Evolutionary conservation across 2,329 filamentous ascomycete genomes (phyloP), one percentile per base, ranked within the genome.

Genomic region (Pestalotiopsis fici): DNA sequence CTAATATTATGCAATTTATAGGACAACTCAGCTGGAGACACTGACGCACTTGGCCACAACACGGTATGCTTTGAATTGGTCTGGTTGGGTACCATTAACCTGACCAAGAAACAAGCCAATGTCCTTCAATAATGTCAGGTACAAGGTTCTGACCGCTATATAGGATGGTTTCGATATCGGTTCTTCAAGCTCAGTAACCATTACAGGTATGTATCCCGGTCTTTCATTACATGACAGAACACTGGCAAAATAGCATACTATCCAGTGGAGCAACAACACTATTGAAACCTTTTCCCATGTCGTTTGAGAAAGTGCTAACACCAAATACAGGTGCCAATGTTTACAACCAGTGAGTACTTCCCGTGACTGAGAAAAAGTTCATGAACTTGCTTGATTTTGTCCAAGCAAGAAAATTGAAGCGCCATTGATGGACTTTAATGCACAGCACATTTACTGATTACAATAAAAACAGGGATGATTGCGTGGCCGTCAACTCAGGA

Each of bases 91-190:
- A 11, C 31, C 5, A 35, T 35, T 35, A 6, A 35, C 6, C 11
- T 35, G 1, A 35, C 11, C 1, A 35, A 35, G 11, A 2, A 11
- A 35, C 31, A 35, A 35, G 11, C 2, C 31, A 6, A 35, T 11
- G 11, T 11, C 18, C 15, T 21, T 50, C 43, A 7, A 11, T 50
- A n/a, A 18, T 50, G 6, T 50, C 9, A 1, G 43, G 21, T 21
- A 50, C 43, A 9, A 3, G 9, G 9, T n/a, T 1, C 43, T 50
- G 1, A 50, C 7, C n/a, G 43, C 4, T 2, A 50, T 35, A 1
- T 3, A 50, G 43, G 87, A 89, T 72, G 87, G 82, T 1, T 90
- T 89, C 71, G 86, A 89, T 67, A 82, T 90, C 61, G 84, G 85
- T 62, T 79, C 75, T 43, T 86, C 82, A 43, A 79, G 74, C 25